Conservation (phyloP, 805 yeast genomes). For the Wickerhamomyces silvicola region DNA sequence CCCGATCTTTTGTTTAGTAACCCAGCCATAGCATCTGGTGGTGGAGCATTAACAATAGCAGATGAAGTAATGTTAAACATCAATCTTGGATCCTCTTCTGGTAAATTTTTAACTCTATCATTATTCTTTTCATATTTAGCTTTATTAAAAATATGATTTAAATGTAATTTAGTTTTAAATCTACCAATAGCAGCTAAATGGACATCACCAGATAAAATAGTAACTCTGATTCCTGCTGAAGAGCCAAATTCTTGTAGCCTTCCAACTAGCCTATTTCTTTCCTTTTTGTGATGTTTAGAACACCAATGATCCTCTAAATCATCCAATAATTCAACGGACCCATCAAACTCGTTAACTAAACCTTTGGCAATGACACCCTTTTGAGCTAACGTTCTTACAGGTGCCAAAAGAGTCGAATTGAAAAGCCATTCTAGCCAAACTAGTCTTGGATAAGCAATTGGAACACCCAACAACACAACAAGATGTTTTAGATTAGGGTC, state of each 20-base stretch:
- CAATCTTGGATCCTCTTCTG: conserved; percentile 67
- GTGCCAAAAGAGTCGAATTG: conserved; percentile 53
- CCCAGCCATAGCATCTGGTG: conserved; percentile 79
- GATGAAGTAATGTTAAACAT: conserved; percentile 82
- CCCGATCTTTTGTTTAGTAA: conserved; percentile 59
- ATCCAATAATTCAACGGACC: conserved; percentile 83
- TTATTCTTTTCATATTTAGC: conserved; percentile 32
- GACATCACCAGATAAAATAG: conserved; percentile 90
- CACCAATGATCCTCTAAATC: conserved; percentile 98
- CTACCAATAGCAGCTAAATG: conserved; percentile 84
- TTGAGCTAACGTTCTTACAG: conserved; percentile 54
- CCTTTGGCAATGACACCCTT: conserved; percentile 63
- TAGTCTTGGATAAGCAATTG: conserved; percentile 88
- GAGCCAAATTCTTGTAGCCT: conserved; percentile 63
- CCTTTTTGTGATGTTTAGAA: conserved; percentile 76
- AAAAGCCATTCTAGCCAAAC: conserved; percentile 84
- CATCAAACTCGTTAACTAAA: conserved; percentile 86
- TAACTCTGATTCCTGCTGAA: conserved; percentile 58
- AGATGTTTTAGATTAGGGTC: conserved; percentile 63
- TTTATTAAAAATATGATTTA: conserved; percentile 32
- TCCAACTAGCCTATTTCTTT: conserved; percentile 65
- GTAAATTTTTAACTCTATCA: conserved; percentile 35
- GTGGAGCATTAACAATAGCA: conserved; percentile 90
- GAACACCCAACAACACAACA: conserved; percentile 84
- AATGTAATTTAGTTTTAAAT: conserved; percentile 50